These are phyloP conservation scores for Colletotrichum filicis DNA, from an alignment of 2,329 filamentous ascomycete genomes.

Conservation along the genomic window DNA sequence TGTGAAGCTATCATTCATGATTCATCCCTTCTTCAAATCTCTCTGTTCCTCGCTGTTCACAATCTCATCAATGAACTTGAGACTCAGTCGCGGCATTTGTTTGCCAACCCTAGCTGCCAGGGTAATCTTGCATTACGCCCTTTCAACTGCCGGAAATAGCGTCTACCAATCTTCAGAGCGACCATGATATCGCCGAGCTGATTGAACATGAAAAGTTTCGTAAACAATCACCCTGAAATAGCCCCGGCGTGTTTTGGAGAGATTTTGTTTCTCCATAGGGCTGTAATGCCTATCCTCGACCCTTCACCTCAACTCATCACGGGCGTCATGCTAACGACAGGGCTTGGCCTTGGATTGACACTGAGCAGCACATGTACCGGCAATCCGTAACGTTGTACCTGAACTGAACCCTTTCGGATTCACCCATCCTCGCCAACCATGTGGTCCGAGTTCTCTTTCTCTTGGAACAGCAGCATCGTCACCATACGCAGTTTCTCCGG, in stretches of 20 bases:
- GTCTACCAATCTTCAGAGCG: neutral
- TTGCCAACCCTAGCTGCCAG: neutral
- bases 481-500: constrained; percentile 1
- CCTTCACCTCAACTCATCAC: constrained; percentile 8
- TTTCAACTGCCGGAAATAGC: constrained; percentile 15
- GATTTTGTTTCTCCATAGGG: constrained; percentile 20
- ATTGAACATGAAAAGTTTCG: neutral
- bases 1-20: neutral
- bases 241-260: constrained; percentile 5
- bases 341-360: neutral
- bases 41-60: neutral
- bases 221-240: constrained; percentile 17
- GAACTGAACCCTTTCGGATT: no score
- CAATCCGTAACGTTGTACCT: neutral
- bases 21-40: neutral
- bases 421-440: constrained; percentile 3
- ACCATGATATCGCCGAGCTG: neutral
- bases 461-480: constrained; percentile 18
- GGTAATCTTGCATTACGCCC: neutral
- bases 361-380: neutral
- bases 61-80: constrained; percentile 13
- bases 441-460: constrained; percentile 21
- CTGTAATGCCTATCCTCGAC: constrained; percentile 1
- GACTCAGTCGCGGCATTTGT: constrained; percentile 1
- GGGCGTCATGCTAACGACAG: constrained; percentile 26